Evolutionary conservation across 768 basidiomycete species (phyloP).

Genomic region (Russula brevipes): DNA sequence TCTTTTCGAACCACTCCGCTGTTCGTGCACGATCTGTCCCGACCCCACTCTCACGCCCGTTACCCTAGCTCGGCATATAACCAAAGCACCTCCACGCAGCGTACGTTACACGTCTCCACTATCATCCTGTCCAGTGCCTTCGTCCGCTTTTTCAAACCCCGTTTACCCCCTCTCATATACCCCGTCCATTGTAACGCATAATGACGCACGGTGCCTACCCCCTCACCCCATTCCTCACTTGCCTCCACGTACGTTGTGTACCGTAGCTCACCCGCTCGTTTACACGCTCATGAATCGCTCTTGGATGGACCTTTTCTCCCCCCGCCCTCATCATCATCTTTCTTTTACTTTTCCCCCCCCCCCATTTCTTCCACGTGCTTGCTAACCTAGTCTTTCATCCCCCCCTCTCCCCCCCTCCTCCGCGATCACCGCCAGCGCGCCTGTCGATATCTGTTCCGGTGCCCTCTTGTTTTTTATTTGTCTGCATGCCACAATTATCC

Average conservation of each 20-base stretch:
- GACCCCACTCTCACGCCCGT: constrained; percentile 17
- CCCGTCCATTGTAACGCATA: constrained; percentile 28
- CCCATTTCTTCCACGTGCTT: constrained; percentile 17
- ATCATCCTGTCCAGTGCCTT: constrained; percentile 1
- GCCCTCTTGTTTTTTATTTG: constrained; percentile 28
- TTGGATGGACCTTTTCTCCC: constrained; percentile 24
- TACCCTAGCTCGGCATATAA: constrained; percentile 16
- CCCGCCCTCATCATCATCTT: constrained; percentile 16
- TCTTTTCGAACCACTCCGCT: constrained; percentile 1
- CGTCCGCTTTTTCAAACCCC: constrained; percentile 5
- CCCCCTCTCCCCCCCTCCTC: not conserved
- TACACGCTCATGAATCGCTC: constrained; percentile 24
- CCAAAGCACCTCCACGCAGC: constrained; percentile 9
- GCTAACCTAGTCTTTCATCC: constrained; percentile 20
- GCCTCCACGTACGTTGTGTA: constrained; percentile 26
- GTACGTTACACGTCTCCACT: constrained; percentile 19
- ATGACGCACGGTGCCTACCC: constrained; percentile 24
- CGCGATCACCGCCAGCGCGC: constrained; percentile 13
- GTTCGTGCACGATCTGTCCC: constrained; percentile 23
- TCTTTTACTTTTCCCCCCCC: constrained; percentile 5
- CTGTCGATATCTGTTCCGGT: constrained; percentile 25
- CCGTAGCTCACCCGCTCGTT: constrained; percentile 24
- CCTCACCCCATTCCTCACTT: constrained; percentile 16
- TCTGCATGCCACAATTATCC: constrained; percentile 27
- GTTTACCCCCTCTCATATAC: constrained; percentile 25